Conservation (phyloP, 352 stramenopile species). For the Globisporangium solare region DNA sequence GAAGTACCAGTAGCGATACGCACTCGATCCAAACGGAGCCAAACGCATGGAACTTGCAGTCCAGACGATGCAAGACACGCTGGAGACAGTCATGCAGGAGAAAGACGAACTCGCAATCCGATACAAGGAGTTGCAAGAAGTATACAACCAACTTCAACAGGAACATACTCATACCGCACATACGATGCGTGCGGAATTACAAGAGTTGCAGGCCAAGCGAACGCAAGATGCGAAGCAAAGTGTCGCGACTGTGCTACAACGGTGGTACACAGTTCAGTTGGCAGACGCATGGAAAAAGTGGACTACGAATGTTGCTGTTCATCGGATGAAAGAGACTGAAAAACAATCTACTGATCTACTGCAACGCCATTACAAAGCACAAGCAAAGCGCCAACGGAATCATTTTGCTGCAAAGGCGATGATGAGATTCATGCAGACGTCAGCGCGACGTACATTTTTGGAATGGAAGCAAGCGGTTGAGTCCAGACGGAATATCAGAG, state of each 20-base stretch:
- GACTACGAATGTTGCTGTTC: constrained; percentile 8
- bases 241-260: constrained; percentile 20
- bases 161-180: constrained; percentile 20
- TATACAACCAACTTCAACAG: constrained; percentile 28
- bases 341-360: constrained; percentile 2
- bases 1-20: constrained; percentile 51
- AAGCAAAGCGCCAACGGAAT: constrained; percentile 6
- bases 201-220: constrained; percentile 14
- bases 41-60: constrained; percentile 48
- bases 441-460: not conserved
- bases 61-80: constrained; percentile 46
- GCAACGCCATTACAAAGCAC: not conserved
- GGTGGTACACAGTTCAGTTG: constrained; percentile 31
- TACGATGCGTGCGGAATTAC: constrained; percentile 18
- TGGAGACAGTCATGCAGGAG: constrained; percentile 51
- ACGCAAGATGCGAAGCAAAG: constrained; percentile 20
- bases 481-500: not conserved
- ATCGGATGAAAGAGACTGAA: constrained; percentile 10
- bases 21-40: constrained; percentile 46
- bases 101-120: constrained; percentile 60
- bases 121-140: constrained; percentile 31
- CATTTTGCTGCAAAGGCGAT: not conserved
- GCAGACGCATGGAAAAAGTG: constrained; percentile 38
- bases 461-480: constrained; percentile 2
- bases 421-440: not conserved